Evolutionary conservation across 371 early-diverging fungal species (phyloP), one percentile per base, ranked within the genome.

Genomic region (Phascolomyces articulosus): DNA sequence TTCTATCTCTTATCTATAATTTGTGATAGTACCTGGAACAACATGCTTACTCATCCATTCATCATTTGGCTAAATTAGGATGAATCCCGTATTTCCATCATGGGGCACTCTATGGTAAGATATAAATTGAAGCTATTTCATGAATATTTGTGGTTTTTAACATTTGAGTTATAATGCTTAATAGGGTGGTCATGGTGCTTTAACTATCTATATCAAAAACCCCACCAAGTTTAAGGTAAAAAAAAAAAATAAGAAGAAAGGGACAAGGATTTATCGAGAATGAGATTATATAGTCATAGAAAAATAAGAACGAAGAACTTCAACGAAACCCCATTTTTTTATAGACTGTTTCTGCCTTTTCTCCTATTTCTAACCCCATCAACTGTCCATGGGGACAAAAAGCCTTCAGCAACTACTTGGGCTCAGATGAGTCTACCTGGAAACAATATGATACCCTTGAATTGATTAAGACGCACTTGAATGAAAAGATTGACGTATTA

Each of bases 171-270:
- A n/a, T n/a, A n/a, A n/a, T n/a, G n/a, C n/a, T n/a, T n/a, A n/a
- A n/a, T 60, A 85, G 87, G 96, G 96, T 31, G 96, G 96, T n/a
- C 96, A 96, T 75, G 96, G 96, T 62, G 96, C 96, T 4, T 79
- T 96, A 53, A 78, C 87, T 4, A 79, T 89, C 31, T 89, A 83
- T 16, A 65, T 96, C 57, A 87, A 86, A 72, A 92, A 93, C 60
- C 88, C 90, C 3, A 71, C 71, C 13, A 64, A 77, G 53, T 96
- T 82, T 83, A 84, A 85, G 74, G 83, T 75, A 62, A 44, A 60
- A 34, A 51, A 34, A 34, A 34, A 11, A 11, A 11, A 23, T n/a
- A 29, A 18, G 29, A 51, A 1, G 51, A 9, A 23, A 24, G 10
- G 21, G 11, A 13, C 9, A 24, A 1, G 49, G 13, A 51, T 51